Base-by-base conservation (phyloP, 129 eudicot species). In the Chrysanthemum lavandulifolium region DNA sequence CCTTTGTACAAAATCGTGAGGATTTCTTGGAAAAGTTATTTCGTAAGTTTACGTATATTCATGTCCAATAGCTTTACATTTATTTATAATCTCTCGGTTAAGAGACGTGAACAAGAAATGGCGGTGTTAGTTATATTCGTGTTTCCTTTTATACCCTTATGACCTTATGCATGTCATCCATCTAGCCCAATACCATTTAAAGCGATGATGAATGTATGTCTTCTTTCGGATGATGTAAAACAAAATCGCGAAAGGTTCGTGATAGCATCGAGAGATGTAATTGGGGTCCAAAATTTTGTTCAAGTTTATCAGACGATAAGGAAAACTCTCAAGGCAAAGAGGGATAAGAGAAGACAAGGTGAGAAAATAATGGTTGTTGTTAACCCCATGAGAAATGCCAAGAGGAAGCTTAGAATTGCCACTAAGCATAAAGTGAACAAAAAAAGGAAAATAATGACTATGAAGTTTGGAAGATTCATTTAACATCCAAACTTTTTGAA, bases 1-100 rank as follows among this genome's bases (percentile, higher is more conserved):
- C 97, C 98, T 13, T 62, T 89, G 69, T 89, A 93, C 89, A 87
- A 88, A 74, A 86, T 89, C 69, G 83, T 5, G 96, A 89, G 98
- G 97, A 48, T 84, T 67, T 72, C 81, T 97, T 19, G 98, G 98
- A 33, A 87, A 75, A 71, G 88, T 87, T 53, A 68, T 92, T 33
- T 67, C 95, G 98, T 82, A 76, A 82, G 68, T 78, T 33, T 70
- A n/a, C 29, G 61, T 65, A 21, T 53, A 16, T 58, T 6, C n/a
- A 29, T 2, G 10, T 12, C 0, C 21, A 18, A 12, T n/a, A n/a
- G n/a, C n/a, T n/a, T n/a, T n/a, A n/a, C n/a, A n/a, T 65, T 10
- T 27, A 21, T 51, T 16, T 61, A 70, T 27, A 53, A 14, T 2
- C 1, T 10, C 12, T 13, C 18, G 40, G 73, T 19, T 12, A 51